Evolutionary conservation across 176 grass and related monocot genomes (phyloP), one percentile per base, ranked within the genome.

Genomic region (Carex kokanica): DNA sequence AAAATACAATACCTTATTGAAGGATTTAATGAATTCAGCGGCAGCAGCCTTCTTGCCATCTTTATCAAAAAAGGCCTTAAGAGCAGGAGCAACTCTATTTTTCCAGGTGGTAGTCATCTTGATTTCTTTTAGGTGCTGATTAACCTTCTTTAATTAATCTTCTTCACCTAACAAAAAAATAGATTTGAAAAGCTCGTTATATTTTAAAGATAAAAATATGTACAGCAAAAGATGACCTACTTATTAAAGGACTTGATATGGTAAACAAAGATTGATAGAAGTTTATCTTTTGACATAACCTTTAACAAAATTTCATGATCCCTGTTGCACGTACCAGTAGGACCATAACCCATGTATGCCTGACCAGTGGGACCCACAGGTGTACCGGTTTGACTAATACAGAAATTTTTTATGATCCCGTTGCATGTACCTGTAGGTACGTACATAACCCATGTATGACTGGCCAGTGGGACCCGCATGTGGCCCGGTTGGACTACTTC

Each of bases 11-110:
- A 92, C 93, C 93, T 92, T 95, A 54, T 89, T 90, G 84, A 95
- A 95, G 60, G 93, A 84, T 84, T 91, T 95, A 60, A 79, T 78
- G 85, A 95, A 95, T 62, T 84, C 93, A 6, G 4, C 25, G 12
- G 90, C 90, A 0, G 93, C 90, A 6, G 88, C 93, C 90, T 95
- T 95, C 90, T 92, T 95, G 64, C 90, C 90, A 81, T 95, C 93
- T 89, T 85, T 95, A 72, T 92, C 93, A 6, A 95, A 95, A 53
- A 95, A 27, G 43, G 88, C 84, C 88, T 1, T 92, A 65, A 95
- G n/a, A 14, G 79, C 81, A 29, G 90, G 85, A 65, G 85, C 64
- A 85, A 95, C 90, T 85, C 81, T 92, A 80, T 78, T 88, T 52
- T 86, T 95, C 93, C 93, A 95, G 2, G 85, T 29, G 18, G 80